Conservation (phyloP, 108 stramenopile genomes). For the Fragilaria radians region DNA sequence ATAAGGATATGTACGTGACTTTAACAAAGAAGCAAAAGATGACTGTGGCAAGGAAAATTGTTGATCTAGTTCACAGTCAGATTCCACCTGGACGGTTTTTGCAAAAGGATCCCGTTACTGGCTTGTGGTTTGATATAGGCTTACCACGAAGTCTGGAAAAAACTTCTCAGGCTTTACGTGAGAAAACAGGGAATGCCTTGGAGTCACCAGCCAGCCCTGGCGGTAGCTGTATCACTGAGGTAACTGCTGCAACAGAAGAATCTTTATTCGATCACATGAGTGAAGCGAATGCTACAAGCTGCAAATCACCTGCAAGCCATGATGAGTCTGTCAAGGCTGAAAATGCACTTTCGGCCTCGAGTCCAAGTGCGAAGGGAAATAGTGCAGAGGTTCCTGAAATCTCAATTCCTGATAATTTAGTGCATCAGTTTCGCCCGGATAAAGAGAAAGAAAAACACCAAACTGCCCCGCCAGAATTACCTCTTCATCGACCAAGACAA, state of each 20-base stretch:
- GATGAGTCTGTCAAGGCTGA: too few relatives aligned
- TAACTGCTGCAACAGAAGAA: neutral
- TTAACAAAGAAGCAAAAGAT: slow-evolving; percentile 64
- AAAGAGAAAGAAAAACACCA: neutral
- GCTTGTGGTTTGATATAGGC: slow-evolving; percentile 47
- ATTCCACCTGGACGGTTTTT: slow-evolving; percentile 50
- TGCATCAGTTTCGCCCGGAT: slow-evolving; percentile 1
- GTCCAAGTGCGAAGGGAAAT: neutral
- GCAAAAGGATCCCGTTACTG: slow-evolving; percentile 36
- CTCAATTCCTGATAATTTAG: slow-evolving; percentile 1
- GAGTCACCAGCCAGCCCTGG: neutral
- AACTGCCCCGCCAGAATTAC: neutral
- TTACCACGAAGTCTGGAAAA: slow-evolving; percentile 53
- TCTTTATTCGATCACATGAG: neutral
- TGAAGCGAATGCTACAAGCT: too few relatives aligned
- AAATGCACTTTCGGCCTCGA: neutral
- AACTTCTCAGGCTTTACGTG: slow-evolving; percentile 51
- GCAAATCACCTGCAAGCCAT: too few relatives aligned
- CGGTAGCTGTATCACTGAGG: neutral
- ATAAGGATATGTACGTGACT: slow-evolving; percentile 42
- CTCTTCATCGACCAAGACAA: neutral
- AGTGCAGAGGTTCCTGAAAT: neutral
- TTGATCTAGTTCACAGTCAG: slow-evolving; percentile 25
- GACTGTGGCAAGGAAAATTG: slow-evolving; percentile 38
- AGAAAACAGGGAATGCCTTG: slow-evolving; percentile 15